Evolutionary conservation across 1,139 yeast species (phyloP), one percentile per base, ranked within the genome.

Genomic region (Nakaseomyces sp.): DNA sequence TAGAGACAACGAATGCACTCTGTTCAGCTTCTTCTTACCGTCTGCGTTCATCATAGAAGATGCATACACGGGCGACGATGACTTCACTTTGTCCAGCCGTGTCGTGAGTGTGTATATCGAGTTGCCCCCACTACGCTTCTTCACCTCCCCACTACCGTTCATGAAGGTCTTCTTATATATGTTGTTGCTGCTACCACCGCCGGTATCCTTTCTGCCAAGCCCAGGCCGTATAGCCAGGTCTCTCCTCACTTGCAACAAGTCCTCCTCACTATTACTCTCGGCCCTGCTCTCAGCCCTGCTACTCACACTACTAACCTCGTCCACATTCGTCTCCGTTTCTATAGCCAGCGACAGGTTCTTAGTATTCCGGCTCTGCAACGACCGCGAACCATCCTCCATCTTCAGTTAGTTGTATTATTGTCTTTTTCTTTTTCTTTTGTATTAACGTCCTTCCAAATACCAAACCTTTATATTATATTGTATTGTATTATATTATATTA

Each of bases 291-390:
- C 22, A 17, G 22, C 4, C 19, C 33, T 6, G 10, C 33, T 30
- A 12, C 33, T 30, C 18, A 13, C 17, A 5, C 33, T 32, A n/a
- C 33, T 32, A n/a, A 10, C 24, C 13, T 32, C 36, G 9, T 12
- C 24, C 12, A 13, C 36, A 17, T 19, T 5, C 22, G 8, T 12
- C 10, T 24, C 41, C 22, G 8, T 12, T 12, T 24, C 41, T 13
- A 57, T 52, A n/a, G 52, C 44, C 31, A 58, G 35, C 24, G 57
- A 54, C 17, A 60, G 44, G 33, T 60, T 58, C 47, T 58, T 60
- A 9, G 63, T 56, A 42, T 60, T 60, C 41, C 59, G 53, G 19
- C 49, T 54, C 41, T 58, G 60, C 29, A 56, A 43, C 10, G 57
- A 52, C 32, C 49, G 46, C 17, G 53, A 51, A 15, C 28, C 38